Conservation (phyloP, 225 moss, liverwort and hornwort genomes). For the Climacium dendroides region DNA sequence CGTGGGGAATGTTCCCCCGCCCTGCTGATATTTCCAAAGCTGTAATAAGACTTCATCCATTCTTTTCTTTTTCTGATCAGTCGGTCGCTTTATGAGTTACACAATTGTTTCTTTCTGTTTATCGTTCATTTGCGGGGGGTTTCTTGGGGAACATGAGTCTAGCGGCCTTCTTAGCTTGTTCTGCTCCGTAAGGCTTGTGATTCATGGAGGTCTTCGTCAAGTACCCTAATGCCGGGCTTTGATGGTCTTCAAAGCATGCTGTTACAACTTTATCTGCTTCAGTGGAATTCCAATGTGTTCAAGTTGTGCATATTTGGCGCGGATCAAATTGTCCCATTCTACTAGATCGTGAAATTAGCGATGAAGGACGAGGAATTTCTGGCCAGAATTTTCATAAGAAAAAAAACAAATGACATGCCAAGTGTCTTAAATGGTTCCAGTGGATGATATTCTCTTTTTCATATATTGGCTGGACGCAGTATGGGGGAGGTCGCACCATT, state of each 20-base stretch:
- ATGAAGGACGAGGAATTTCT: neutral
- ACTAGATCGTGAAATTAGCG: neutral
- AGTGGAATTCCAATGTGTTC: neutral
- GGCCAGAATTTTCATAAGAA: neutral
- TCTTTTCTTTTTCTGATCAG: neutral
- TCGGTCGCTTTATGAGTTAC: neutral
- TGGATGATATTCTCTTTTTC: neutral
- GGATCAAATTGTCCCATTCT: neutral
- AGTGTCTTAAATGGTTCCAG: neutral
- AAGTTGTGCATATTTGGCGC: neutral
- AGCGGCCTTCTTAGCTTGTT: neutral
- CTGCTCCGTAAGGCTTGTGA: neutral
- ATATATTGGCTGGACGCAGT: conserved; percentile 34
- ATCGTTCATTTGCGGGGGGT: neutral
- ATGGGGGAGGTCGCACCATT: conserved; percentile 88
- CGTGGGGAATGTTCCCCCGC: conserved; percentile 90
- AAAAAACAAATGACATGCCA: neutral
- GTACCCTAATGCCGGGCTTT: neutral
- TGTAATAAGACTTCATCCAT: conserved; percentile 6
- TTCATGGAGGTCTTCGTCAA: neutral
- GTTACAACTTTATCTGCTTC: neutral
- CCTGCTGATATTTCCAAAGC: conserved; percentile 94
- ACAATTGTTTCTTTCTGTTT: neutral
- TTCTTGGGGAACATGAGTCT: neutral
- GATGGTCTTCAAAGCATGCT: neutral